These are phyloP conservation scores for Sporisorium reilianum DNA, from an alignment of 1,284 basidiomycete genomes.

Conservation along the genomic window DNA sequence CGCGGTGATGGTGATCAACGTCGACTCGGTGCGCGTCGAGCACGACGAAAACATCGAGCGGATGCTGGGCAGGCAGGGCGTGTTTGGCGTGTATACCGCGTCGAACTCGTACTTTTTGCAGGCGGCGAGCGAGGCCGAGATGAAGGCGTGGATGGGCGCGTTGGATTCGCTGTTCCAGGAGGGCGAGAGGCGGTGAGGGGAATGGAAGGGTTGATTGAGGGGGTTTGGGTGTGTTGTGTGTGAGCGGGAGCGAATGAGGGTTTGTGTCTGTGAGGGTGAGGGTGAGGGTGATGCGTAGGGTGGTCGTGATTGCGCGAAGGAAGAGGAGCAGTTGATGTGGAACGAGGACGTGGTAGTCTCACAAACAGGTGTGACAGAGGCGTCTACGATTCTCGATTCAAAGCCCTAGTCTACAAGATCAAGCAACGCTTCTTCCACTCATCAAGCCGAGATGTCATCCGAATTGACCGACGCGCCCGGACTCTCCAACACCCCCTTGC, in stretches of 20 bases:
- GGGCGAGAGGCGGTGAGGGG: too few species aligned
- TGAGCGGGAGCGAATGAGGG: too few species aligned
- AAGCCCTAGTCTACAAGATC: background rate
- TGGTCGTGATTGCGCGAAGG: too few species aligned
- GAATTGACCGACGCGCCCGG: background rate
- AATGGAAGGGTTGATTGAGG: background rate
- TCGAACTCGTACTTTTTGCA: slow-evolving; percentile 60
- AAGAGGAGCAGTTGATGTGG: too few species aligned
- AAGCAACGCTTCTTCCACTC: background rate
- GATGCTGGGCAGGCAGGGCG: slow-evolving; percentile 75
- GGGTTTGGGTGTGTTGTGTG: background rate
- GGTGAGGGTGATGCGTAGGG: too few species aligned
- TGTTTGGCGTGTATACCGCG: slow-evolving; percentile 59
- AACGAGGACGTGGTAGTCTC: too few species aligned
- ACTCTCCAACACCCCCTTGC: background rate
- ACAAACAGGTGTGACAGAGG: too few species aligned
- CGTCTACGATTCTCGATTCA: too few species aligned
- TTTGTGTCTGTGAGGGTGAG: background rate
- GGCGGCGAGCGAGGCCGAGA: slow-evolving; percentile 35
- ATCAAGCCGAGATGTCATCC: background rate
- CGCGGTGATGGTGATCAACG: slow-evolving; percentile 82
- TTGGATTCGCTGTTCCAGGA: slow-evolving; percentile 26
- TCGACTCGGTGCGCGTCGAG: slow-evolving; percentile 85
- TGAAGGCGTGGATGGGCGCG: slow-evolving; percentile 49
- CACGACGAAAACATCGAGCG: slow-evolving; percentile 86